Base-by-base conservation (phyloP, 2,329 filamentous ascomycete species). In the Endoconidiophora polonica region DNA sequence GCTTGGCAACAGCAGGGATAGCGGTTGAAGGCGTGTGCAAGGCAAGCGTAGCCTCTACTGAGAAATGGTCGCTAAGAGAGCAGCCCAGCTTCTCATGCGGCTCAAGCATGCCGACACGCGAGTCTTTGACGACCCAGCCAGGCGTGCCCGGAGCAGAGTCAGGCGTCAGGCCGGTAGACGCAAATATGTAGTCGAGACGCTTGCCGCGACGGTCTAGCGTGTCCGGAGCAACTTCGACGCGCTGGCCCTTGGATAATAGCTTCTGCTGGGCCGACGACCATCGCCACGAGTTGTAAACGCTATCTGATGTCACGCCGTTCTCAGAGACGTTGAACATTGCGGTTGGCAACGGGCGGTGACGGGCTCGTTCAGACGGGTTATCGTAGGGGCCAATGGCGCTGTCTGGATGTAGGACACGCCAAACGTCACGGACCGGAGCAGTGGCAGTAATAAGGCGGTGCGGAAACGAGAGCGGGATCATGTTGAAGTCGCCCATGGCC, bases 31-130 rank as follows among this genome's bases (percentile, higher is more conserved):
- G 58, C 1, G 60, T 61, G 56, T 72, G 67, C 10, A 74, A 70
- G 3, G 67, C 65, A 7, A 96, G 70, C 0, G 85, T 87, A 4
- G 85, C 80, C 61, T 90, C 83, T 48, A 96, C 83, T 20, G 86
- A 87, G 63, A 95, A 96, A 63, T 96, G 91, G 61, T 98, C 90
- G 58, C 87, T 95, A 23, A 96, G 71, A 1, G 86, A 94, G 66
- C 87, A 94, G 55, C 78, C 73, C 1, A 95, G 70, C 1, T 75
- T 76, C 0, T 87, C 85, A 63, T 95, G 88, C 7, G 85, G 79
- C 60, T 82, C 75, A 18, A 77, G 81, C 78, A 95, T 86, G 53
- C 82, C 81, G 1, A 98, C 83, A 46, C 77, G 73, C 2, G 76
- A 81, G 5, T 74, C 71, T 53, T 78, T 72, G 52, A 95, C 77